phyloP scores from a whole-genome alignment of 768 basidiomycete species.

The Omphalotus guepiniiformis region DNA sequence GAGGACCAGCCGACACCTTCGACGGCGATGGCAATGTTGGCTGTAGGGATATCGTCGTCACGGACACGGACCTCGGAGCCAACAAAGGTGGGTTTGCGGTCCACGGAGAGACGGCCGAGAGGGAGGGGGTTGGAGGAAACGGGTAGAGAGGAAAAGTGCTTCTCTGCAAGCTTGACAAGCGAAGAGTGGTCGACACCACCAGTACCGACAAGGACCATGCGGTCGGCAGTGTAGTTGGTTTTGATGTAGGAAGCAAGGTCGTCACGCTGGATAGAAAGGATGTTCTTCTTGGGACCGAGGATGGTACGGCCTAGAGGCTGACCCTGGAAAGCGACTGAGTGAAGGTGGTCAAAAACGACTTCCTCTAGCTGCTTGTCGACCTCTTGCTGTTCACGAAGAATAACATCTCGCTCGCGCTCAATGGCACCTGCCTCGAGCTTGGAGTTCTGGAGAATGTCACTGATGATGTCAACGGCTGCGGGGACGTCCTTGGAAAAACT shows the following conservation, averaged over 20 bases:
- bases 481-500: conserved; percentile 95
- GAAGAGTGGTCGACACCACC: conserved; percentile 92
- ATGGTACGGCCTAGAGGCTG: conserved; percentile 97
- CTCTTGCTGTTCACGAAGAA: conserved; percentile 96
- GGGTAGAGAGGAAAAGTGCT: conserved; percentile 88
- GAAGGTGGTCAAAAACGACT: conserved; percentile 97
- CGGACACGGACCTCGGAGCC: conserved; percentile 95
- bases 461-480: conserved; percentile 91
- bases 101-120: conserved; percentile 68
- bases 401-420: conserved; percentile 95
- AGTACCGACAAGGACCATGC: conserved; percentile 97
- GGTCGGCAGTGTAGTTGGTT: conserved; percentile 97
- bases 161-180: conserved; percentile 92
- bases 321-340: conserved; percentile 97
- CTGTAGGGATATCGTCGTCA: conserved; percentile 85
- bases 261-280: conserved; percentile 88
- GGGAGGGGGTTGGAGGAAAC: conserved; percentile 84
- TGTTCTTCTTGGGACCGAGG: conserved; percentile 94
- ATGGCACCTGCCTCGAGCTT: conserved; percentile 85
- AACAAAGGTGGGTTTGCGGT: conserved; percentile 76
- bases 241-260: conserved; percentile 91
- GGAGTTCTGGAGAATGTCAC: conserved; percentile 96
- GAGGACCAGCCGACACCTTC: conserved; percentile 98
- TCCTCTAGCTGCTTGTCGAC: conserved; percentile 98
- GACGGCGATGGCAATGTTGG: conserved; percentile 94